These are phyloP conservation scores for Cryoendolithus antarcticus DNA, from an alignment of 2,329 filamentous ascomycete species.

Conservation along the genomic window DNA sequence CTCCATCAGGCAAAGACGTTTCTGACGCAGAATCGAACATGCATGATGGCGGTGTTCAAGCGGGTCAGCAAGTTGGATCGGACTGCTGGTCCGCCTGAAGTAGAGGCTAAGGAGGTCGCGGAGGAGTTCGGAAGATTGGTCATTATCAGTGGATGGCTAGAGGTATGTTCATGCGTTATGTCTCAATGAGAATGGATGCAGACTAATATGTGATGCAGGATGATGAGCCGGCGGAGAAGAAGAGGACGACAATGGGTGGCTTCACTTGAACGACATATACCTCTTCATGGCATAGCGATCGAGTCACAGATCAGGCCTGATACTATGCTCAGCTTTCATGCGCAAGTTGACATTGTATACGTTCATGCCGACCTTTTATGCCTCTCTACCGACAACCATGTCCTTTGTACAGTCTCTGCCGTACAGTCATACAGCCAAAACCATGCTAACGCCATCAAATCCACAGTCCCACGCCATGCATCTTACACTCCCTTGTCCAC, in stretches of 20 bases:
- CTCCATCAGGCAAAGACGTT: constrained; percentile 67
- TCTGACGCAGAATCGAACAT: constrained; percentile 66
- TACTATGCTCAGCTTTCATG: no score
- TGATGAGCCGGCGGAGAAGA: constrained; percentile 8
- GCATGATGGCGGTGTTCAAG: constrained; percentile 84
- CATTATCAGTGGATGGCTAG: constrained; percentile 68
- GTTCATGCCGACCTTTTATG: no score
- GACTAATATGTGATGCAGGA: constrained; percentile 4
- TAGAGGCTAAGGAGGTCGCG: constrained; percentile 50
- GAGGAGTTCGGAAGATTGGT: constrained; percentile 79
- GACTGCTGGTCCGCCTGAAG: constrained; percentile 6
- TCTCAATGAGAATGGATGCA: neutral
- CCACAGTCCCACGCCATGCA: no score
- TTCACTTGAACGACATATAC: constrained; percentile 7
- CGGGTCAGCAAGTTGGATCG: constrained; percentile 66
- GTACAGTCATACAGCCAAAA: no score
- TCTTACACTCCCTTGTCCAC: no score
- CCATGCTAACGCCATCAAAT: no score
- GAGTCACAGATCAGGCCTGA: no score
- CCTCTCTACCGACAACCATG: no score
- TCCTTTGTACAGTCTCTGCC: no score
- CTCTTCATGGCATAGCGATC: no score
- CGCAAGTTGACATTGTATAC: no score
- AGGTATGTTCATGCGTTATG: constrained; percentile 49
- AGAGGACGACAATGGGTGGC: constrained; percentile 6